A percentile compares a stretch with the other conserved stretches of the same genome.
These are phyloP conservation scores for Malassezia furfur DNA, from an alignment of 1,284 basidiomycete species.

Conservation along the genomic window DNA sequence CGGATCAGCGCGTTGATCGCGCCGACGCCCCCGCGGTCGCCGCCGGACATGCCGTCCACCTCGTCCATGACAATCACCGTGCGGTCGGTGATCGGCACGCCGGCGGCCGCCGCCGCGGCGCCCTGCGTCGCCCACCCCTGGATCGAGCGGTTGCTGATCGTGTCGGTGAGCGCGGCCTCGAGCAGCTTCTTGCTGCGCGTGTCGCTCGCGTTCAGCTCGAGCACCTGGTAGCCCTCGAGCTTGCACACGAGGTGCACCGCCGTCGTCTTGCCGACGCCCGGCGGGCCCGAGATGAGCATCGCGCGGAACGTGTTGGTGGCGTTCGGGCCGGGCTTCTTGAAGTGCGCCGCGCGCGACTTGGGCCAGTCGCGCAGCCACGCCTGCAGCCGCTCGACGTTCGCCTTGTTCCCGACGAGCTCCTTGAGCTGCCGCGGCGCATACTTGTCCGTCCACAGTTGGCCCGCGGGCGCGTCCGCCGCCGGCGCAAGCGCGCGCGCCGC, in stretches of 20 bases:
- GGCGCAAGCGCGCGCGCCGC: constrained; percentile 32
- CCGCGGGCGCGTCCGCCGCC: constrained; percentile 30
- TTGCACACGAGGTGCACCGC: constrained; percentile 86
- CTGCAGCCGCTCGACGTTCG: constrained; percentile 69
- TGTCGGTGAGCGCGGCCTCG: constrained; percentile 56
- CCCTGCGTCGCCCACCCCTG: constrained; percentile 66
- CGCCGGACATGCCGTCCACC: constrained; percentile 96
- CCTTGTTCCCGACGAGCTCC: constrained; percentile 92
- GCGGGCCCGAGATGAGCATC: constrained; percentile 80
- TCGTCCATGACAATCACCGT: constrained; percentile 97
- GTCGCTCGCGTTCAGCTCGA: constrained; percentile 94
- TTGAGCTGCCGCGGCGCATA: constrained; percentile 81
- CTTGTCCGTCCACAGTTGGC: constrained; percentile 75
- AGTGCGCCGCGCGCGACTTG: constrained; percentile 41
- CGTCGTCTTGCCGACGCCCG: constrained; percentile 96
- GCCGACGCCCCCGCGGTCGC: constrained; percentile 89
- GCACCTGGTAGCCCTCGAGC: constrained; percentile 75
- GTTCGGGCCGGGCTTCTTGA: constrained; percentile 89
- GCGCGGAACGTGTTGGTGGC: constrained; percentile 78
- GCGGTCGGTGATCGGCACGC: constrained; percentile 60
- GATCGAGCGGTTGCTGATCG: constrained; percentile 59
- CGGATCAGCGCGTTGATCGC: constrained; percentile 84
- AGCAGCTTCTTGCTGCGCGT: constrained; percentile 90
- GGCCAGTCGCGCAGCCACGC: constrained; percentile 77
- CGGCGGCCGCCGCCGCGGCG: constrained; percentile 11